Evolutionary conservation across 2,329 filamentous ascomycete genomes (phyloP).

Genomic region (Capronia epimyces): DNA sequence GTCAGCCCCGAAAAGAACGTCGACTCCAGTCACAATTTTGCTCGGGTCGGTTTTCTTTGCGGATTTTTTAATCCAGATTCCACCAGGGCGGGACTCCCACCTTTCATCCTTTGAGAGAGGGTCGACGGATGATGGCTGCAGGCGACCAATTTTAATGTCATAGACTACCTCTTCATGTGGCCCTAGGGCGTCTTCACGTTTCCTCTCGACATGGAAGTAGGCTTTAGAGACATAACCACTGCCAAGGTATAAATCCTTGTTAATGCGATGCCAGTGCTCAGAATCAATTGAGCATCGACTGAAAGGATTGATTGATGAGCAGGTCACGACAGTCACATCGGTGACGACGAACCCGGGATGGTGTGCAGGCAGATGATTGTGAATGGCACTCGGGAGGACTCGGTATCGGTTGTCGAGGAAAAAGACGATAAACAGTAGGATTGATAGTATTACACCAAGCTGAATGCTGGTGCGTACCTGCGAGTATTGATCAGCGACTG

Average conservation of each 20-base stretch:
- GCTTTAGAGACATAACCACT: constrained; percentile 68
- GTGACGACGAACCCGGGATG: constrained; percentile 79
- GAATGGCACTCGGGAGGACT: constrained; percentile 76
- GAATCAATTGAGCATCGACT: constrained; percentile 70
- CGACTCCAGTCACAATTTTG: constrained; percentile 70
- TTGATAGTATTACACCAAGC: constrained; percentile 59
- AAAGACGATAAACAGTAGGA: constrained; percentile 67
- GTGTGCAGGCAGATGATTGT: constrained; percentile 80
- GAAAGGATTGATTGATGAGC: constrained; percentile 68
- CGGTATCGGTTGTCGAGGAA: constrained; percentile 84
- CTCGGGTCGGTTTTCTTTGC: constrained; percentile 67
- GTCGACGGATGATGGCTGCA: constrained; percentile 59
- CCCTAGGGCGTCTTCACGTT: constrained; percentile 76
- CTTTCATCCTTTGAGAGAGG: constrained; percentile 53
- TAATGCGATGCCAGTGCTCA: constrained; percentile 71
- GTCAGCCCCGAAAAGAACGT: constrained; percentile 84
- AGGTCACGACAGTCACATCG: constrained; percentile 72
- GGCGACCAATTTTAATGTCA: constrained; percentile 67
- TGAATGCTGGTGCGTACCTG: constrained; percentile 65
- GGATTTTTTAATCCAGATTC: constrained; percentile 76
- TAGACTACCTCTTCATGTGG: constrained; percentile 71
- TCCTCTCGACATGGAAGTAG: constrained; percentile 75
- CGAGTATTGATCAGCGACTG: constrained; percentile 4
- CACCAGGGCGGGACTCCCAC: constrained; percentile 73
- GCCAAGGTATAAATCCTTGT: constrained; percentile 82